Evolutionary conservation across 2,329 filamentous ascomycete species (phyloP), one percentile per base, ranked within the genome.

Genomic region (Pezicula radicicola): DNA sequence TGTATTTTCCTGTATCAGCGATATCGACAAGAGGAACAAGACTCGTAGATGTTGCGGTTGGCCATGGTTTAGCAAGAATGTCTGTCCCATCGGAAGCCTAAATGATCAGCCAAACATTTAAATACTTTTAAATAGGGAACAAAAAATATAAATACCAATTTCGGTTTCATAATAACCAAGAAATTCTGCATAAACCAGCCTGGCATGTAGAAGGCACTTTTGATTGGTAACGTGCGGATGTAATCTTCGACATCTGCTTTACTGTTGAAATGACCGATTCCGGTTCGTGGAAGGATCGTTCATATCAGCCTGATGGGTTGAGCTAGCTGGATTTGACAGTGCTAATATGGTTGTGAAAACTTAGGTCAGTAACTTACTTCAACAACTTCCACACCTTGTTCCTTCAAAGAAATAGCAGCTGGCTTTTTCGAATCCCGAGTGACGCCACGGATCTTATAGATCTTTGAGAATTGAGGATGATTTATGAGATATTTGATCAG

Each of bases 401-500:
- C 64, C 0, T 65, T 58, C 18, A 78, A 64, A 0, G 59, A 66
- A 49, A 72, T 58, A 16, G 71, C 70, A 4, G 67, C 63, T 0
- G 70, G 66, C 56, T 74, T 75, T 25, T 63, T 65, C 2, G 66
- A 60, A 60, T 77, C 69, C 12, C 76, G 72, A 6, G 75, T 78
- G 50, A 79, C 63, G 49, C 66, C 75, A 5, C 76, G 73, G 43
- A 79, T 65, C 44, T 67, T 72, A 66, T 72, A 81, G 49, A 73
- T 59, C 40, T 70, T 59, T 2, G 74, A 75, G 16, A 81, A 69
- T 3, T 63, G 60, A 1, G 72, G 58, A 56, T 79, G 71, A 35
- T 68, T 67, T 9, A 79, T 68, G 10, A 81, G 66, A 25, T 68
- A 63, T 45, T 72, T 63, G 50, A 80, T 66, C 8, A 80, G 68